Base-by-base conservation (phyloP, 2,329 filamentous ascomycete genomes). In the Cladophialophora psammophila region DNA sequence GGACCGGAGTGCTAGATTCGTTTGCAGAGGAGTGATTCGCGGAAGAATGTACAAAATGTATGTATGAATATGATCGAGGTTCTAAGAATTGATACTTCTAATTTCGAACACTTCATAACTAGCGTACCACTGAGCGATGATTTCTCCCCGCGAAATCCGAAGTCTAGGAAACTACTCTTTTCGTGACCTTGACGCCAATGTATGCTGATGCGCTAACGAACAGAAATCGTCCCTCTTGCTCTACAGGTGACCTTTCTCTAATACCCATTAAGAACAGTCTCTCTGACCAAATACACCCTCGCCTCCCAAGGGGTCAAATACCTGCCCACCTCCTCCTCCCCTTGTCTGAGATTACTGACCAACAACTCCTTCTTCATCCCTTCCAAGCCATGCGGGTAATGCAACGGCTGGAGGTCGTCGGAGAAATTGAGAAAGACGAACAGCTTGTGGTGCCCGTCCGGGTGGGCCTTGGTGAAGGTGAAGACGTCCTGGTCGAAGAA, bases 401-500 rank as follows among this genome's bases (percentile, higher is more conserved):
- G 69, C 57, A 72, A 26, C 13, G 69, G 71, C 58, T 73, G 63
- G 18, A 54, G 58, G 18, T 72, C 58, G 45, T 73, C 65, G 9
- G 72, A 72, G 55, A 73, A 73, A 52, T 60, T 73, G 60, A 70
- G 64, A 31, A 72, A 69, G 9, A 72, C 69, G 12, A 73, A 50
- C 20, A 73, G 20, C 52, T 69, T 69, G 7, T 53, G 45, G 9
- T 54, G 42, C 15, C 59, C 42, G 20, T 66, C 64, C 20, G 65
- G 61, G 52, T 78, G 79, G 8, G 81, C 86, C 62, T 74, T 74
- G 1, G 84, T 76, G 56, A 90, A 87, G 0, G 85, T 81, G 72
- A 91, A 90, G 0, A 87, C 77, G 32, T 83, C 76, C 65, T 79
- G 74, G 36, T 87, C 83, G 3, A 87, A 80, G 0, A 80, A 76